These are phyloP conservation scores for Tylopilus subfusipes DNA, from an alignment of 768 basidiomycete genomes.

Conservation along the genomic window DNA sequence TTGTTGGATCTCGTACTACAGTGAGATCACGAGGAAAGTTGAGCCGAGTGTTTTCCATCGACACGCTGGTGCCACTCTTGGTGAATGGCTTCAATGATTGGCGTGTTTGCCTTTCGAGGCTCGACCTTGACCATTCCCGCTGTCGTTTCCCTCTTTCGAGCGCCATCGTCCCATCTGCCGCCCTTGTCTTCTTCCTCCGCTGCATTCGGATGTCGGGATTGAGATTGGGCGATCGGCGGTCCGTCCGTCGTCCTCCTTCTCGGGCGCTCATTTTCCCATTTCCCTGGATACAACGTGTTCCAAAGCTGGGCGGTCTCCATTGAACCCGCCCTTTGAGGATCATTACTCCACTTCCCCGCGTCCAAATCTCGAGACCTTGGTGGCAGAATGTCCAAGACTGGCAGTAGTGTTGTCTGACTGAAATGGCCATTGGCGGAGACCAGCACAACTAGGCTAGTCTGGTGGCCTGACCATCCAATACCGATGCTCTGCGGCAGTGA, in stretches of 20 bases:
- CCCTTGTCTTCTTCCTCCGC: background rate
- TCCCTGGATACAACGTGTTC: background rate
- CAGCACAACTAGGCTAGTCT: no score
- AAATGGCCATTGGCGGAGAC: no score
- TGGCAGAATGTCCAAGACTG: no score
- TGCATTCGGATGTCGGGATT: background rate
- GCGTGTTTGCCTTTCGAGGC: background rate
- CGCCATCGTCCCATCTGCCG: background rate
- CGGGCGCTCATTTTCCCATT: background rate
- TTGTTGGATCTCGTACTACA: background rate
- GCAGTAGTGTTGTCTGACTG: no score
- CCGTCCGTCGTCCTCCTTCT: background rate
- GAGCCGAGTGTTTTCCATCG: background rate
- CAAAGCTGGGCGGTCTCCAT: background rate
- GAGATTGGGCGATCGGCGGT: background rate
- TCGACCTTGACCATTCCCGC: background rate
- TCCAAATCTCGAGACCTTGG: background rate
- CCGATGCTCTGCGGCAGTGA: no score
- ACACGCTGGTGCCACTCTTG: background rate
- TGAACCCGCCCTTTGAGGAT: background rate
- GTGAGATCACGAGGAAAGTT: slow-evolving; percentile 3
- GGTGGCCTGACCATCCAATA: no score
- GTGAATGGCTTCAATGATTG: background rate
- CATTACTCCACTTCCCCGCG: background rate
- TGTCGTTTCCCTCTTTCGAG: background rate